Evolutionary conservation across 2,329 filamentous ascomycete genomes (phyloP), one percentile per base, ranked within the genome.

Genomic region (Shiraia sp.): DNA sequence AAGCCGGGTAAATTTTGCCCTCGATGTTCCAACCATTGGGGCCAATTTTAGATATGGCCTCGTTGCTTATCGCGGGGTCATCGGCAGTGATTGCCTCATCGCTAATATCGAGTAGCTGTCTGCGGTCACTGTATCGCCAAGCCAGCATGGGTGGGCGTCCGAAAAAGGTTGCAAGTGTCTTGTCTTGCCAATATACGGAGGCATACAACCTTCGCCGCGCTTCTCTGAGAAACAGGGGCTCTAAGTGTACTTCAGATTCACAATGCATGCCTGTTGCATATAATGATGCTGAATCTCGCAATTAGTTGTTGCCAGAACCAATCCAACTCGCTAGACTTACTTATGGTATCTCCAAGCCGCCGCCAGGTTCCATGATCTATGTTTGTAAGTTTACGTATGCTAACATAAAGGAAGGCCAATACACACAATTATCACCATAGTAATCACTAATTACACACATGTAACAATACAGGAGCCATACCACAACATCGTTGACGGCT

Each of bases 401-500:
- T 23, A n/a, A 12, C 9, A 17, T n/a, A n/a, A n/a, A n/a, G n/a
- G n/a, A n/a, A n/a, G n/a, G n/a, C n/a, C n/a, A 32, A 22, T 23
- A 58, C 61, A 15, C 33, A 65, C 63, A 63, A 22, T 66, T 69
- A 23, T 67, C 64, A 28, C 65, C 65, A 22, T 67, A 67, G 31
- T 54, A 65, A 35, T 61, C 65, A 36, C 63, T 64, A 10, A 56
- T 55, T 4, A 66, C 49, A 24, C 65, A 46, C 53, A 63, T 53
- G 33, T 65, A 63, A 25, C 38, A 44, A 35, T 65, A 66, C 1
- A 67, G 39, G 6, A 66, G 49, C 53, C 62, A 67, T 2, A 66
- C 55, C 62, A 67, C 66, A 36, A 69, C 55, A 32, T 69, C 65
- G 27, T 67, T 69, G 4, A 68, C 63, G 14, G 62, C 61, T 9